Percentiles rank a stretch among this genome's conserved stretches.
Conservation (phyloP, 208 protist genomes). For the Trichomonas gallinae region DNA sequence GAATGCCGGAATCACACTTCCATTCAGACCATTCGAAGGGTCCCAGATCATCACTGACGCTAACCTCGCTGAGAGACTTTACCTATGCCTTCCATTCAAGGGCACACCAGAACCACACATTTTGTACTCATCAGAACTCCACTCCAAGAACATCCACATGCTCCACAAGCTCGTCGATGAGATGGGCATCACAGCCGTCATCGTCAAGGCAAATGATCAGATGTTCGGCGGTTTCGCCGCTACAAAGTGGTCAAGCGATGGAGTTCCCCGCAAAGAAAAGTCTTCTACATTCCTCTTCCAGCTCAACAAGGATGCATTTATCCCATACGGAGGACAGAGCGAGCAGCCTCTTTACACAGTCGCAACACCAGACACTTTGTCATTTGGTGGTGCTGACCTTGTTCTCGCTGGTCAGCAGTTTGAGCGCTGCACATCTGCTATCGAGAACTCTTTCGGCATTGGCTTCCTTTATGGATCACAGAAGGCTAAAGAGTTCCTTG, state of each 20-base stretch:
- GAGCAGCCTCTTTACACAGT: neutral
- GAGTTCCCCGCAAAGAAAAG: neutral
- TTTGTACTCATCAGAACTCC: neutral
- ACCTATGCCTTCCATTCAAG: slow-evolving; percentile 14
- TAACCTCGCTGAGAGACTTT: neutral
- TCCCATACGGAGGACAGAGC: neutral
- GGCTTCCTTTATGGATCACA: neutral
- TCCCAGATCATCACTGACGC: neutral
- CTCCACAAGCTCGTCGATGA: neutral
- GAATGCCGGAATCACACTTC: neutral
- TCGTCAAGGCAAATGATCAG: neutral
- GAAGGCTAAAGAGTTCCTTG: neutral
- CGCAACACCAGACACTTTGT: neutral
- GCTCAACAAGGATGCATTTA: neutral
- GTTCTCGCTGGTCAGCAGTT: neutral
- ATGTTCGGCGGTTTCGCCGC: neutral
- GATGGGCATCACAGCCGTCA: neutral
- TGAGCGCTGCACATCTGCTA: neutral
- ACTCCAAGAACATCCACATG: neutral
- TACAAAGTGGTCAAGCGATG: neutral
- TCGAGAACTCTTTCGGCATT: slow-evolving; percentile 17
- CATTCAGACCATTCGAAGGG: neutral
- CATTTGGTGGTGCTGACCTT: neutral
- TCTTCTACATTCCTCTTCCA: neutral
- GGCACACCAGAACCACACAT: neutral